phyloP scores from a whole-genome alignment of 2,329 filamentous ascomycete genomes.

The Geosmithia morbida region DNA sequence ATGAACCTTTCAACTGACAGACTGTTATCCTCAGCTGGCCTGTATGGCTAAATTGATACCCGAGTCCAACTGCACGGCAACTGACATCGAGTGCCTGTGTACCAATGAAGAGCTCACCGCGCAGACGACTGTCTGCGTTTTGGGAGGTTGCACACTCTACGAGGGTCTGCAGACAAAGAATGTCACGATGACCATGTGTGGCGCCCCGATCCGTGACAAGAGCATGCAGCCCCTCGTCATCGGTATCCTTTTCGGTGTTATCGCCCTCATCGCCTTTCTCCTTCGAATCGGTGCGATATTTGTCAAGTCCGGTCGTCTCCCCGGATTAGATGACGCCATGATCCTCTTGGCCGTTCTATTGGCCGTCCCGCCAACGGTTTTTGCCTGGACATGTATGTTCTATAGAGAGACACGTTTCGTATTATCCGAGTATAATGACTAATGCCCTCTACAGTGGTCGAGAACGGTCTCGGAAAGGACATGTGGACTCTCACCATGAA shows the following conservation, averaged over 20 bases:
- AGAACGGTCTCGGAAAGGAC: constrained; percentile 33
- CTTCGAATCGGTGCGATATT: constrained; percentile 13
- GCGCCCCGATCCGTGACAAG: constrained; percentile 11
- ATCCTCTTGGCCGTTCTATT: constrained; percentile 11
- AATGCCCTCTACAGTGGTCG: constrained; percentile 19
- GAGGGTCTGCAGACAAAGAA: constrained; percentile 10
- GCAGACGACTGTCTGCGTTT: constrained; percentile 7
- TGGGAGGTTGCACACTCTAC: constrained; percentile 6
- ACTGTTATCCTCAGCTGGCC: background rate
- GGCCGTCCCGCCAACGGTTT: constrained; percentile 13
- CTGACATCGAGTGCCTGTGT: constrained; percentile 9
- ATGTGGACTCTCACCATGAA: constrained; percentile 30
- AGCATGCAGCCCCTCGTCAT: constrained; percentile 14
- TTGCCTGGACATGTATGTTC: constrained; percentile 8
- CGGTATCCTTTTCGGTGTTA: constrained; percentile 17
- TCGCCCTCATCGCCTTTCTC: constrained; percentile 21
- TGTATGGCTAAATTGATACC: constrained; percentile 6
- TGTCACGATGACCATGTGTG: constrained; percentile 11
- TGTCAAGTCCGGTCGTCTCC: constrained; percentile 8
- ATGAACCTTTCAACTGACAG: background rate
- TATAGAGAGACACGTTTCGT: background rate
- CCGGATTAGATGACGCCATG: constrained; percentile 20
- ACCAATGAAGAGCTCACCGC: constrained; percentile 8
- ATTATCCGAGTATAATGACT: constrained; percentile 1
- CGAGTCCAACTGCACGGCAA: background rate